Percentiles rank a stretch among this genome's conserved stretches.
Conservation (phyloP, 1,139 yeast species). For the Candida sp. region DNA sequence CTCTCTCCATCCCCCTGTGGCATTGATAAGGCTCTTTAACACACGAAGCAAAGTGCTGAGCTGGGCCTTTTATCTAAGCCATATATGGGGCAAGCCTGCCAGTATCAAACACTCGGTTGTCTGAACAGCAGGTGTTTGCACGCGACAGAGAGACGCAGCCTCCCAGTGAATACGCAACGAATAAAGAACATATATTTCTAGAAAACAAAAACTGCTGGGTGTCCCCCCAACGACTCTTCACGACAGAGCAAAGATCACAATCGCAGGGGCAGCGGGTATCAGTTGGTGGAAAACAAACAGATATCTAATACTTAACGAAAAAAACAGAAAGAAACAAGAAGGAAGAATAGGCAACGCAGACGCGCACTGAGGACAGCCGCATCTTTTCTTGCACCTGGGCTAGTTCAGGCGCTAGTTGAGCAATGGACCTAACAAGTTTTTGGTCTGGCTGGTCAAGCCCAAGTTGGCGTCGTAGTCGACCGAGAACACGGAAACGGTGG, state of each 20-base stretch:
- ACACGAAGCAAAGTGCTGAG: too few species aligned
- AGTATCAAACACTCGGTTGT: too few species aligned
- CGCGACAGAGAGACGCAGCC: too few species aligned
- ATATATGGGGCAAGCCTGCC: too few species aligned
- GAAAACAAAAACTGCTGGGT: background rate
- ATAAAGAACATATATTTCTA: background rate
- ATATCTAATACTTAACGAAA: too few species aligned
- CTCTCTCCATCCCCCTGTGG: too few species aligned
- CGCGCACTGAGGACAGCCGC: background rate
- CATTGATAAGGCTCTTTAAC: too few species aligned
- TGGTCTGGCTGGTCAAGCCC: conserved; percentile 23
- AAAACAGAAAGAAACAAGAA: background rate
- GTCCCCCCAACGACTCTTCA: background rate
- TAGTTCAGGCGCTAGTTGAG: background rate
- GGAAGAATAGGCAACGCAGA: background rate
- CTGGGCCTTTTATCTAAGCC: too few species aligned
- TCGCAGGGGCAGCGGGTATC: background rate
- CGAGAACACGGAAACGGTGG: conserved; percentile 42
- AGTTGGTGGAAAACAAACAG: background rate
- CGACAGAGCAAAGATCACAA: background rate
- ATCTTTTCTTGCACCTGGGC: background rate
- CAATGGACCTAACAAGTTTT: background rate
- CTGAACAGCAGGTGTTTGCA: too few species aligned
- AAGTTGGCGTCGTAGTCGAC: conserved; percentile 46
- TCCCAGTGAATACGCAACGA: background rate